Evolutionary conservation across 78 protist genomes (phyloP).

Genomic region (Parvularia atlantis): DNA sequence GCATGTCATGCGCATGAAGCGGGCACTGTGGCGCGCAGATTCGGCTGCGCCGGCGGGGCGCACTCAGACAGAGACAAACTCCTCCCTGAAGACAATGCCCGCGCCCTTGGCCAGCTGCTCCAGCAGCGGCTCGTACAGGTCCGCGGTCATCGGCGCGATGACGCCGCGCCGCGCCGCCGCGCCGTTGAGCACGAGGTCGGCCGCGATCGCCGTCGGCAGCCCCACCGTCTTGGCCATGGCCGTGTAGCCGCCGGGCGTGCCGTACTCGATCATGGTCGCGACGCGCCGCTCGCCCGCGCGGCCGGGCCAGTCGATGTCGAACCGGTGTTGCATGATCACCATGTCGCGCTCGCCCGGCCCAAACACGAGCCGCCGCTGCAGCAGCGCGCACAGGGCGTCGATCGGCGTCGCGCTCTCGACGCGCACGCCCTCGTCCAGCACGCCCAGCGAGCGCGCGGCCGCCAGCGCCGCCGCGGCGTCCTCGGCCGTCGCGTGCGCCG

Average conservation of each 20-base stretch:
- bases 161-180: constrained; percentile 10
- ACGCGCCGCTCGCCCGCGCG: background rate
- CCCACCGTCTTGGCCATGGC: constrained; percentile 50
- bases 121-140: constrained; percentile 19
- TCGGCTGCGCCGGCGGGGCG: no score
- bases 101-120: constrained; percentile 16
- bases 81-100: no score
- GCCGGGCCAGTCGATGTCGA: background rate
- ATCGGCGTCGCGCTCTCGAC: constrained; percentile 10
- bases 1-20: no score
- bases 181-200: constrained; percentile 30
- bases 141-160: constrained; percentile 23
- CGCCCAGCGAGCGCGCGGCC: no score
- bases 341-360: constrained; percentile 45
- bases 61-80: no score
- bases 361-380: constrained; percentile 3
- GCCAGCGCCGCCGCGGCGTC: no score
- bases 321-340: constrained; percentile 36
- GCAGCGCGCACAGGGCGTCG: constrained; percentile 12
- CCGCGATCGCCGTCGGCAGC: constrained; percentile 33
- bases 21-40: no score
- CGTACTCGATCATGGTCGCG: constrained; percentile 24
- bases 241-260: constrained; percentile 24
- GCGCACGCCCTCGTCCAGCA: no score
- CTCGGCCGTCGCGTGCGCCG: no score